These are phyloP conservation scores for Curvularia sp. DNA, from an alignment of 2,329 filamentous ascomycete genomes.

Conservation along the genomic window DNA sequence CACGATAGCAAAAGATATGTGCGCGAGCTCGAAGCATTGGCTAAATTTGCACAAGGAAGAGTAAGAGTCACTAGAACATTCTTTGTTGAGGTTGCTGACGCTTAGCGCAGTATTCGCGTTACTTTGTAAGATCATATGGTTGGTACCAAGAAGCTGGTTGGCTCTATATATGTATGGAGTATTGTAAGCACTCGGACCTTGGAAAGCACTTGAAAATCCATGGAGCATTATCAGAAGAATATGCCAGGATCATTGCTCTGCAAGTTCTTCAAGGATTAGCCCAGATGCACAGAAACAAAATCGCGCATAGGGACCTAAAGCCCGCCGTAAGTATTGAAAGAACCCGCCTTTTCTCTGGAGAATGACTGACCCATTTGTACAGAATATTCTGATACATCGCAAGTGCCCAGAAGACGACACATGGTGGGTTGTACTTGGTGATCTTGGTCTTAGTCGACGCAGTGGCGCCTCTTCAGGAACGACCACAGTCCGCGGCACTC, in stretches of 20 bases:
- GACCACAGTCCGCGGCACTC: background rate
- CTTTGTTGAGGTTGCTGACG: background rate
- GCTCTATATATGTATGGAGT: background rate
- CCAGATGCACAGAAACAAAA: background rate
- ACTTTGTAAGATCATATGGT: background rate
- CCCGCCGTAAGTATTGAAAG: background rate
- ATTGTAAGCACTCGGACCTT: background rate
- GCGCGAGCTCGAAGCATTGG: background rate
- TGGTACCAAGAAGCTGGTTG: background rate
- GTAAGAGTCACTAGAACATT: background rate
- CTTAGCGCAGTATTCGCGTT: background rate
- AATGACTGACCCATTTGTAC: background rate
- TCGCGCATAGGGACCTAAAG: background rate
- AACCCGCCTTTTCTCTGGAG: background rate
- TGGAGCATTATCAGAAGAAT: background rate
- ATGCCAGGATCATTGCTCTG: background rate
- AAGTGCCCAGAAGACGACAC: background rate
- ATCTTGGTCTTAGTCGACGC: background rate
- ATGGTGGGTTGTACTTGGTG: background rate
- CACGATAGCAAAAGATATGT: background rate
- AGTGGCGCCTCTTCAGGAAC: background rate
- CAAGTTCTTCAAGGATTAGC: background rate
- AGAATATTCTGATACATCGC: background rate
- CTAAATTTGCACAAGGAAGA: background rate
- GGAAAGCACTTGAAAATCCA: background rate